Base-by-base conservation (phyloP, 2,329 filamentous ascomycete species). In the Daldinia sp. region DNA sequence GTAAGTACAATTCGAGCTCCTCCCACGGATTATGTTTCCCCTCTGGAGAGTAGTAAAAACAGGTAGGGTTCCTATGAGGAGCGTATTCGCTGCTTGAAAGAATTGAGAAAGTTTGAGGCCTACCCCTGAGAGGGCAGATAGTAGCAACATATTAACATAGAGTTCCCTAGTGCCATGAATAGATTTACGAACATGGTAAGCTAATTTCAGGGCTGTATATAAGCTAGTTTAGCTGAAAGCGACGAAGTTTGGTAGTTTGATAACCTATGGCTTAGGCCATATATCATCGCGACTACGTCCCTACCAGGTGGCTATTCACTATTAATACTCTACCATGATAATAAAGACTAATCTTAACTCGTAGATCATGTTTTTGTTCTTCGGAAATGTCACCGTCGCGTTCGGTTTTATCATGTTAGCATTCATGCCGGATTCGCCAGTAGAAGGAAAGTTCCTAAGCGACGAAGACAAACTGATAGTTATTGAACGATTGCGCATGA, bases 221-320 rank as follows among this genome's bases (percentile, higher is more conserved):
- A 19, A 11, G 19, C 11, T 10, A 27, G 0, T n/a, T 25, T 32
- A 13, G 17, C 45, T 59, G 50, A 65, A 17, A 6, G n/a, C 7
- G 10, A 19, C 49, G 15, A 37, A 80, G 79, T 76, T 84, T 23
- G 84, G 85, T 1, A 84, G 82, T 68, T 78, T 87, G 13, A 77
- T 86, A 15, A 85, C 82, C 0, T 88, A 87, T 62, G 85, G 85
- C 0, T 76, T 89, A 0, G 86, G 85, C 11, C 84, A 84, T 59
- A 86, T 88, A 64, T 61, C 83, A 1, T 84, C 82, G 4, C 52
- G 58, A 0, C 71, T 84, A 8, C 73, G 39, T 23, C 61, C 64
- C 19, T 67, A 67, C 17, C 64, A 67, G 61, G 64, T 67, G 54
- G 27, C n/a, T 37, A 30, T 77, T n/a, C n/a, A n/a, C 2, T 9